phyloP scores from a whole-genome alignment of 495 filamentous ascomycete species.

The Chlorociboria aeruginascens region DNA sequence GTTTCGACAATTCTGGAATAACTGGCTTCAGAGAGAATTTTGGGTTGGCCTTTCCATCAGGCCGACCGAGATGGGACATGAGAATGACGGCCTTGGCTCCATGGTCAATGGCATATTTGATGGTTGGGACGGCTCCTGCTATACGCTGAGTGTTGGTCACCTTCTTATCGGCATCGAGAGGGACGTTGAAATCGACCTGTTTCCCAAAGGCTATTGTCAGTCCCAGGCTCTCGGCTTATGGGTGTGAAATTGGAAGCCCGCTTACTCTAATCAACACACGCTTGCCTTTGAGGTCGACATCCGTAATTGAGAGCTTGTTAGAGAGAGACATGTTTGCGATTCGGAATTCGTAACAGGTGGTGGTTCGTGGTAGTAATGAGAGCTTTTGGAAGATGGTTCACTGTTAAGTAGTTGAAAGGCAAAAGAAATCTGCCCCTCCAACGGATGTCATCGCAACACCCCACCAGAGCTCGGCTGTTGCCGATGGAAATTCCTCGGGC shows the following conservation, averaged over 20 bases:
- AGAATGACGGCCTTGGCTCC: slow-evolving; percentile 90
- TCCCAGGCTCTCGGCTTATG: neutral
- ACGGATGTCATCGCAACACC: too few species aligned
- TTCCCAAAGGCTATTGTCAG: neutral
- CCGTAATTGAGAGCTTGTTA: slow-evolving; percentile 93
- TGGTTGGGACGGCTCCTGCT: slow-evolving; percentile 90
- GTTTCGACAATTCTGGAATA: slow-evolving; percentile 81
- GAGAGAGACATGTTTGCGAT: slow-evolving; percentile 79
- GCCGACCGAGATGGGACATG: slow-evolving; percentile 97
- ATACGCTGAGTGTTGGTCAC: slow-evolving; percentile 98
- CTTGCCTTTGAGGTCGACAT: slow-evolving; percentile 95
- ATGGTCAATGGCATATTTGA: slow-evolving; percentile 93
- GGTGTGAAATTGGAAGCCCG: slow-evolving; percentile 10
- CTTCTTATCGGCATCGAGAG: slow-evolving; percentile 81
- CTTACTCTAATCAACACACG: slow-evolving; percentile 91
- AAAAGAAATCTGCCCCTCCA: slow-evolving; percentile 5
- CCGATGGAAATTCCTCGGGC: too few species aligned
- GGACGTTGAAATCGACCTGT: slow-evolving; percentile 99
- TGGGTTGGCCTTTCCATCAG: slow-evolving; percentile 74
- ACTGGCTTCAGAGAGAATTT: slow-evolving; percentile 96
- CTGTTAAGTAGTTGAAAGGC: slow-evolving; percentile 4
- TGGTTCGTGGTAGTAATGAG: slow-evolving; percentile 6
- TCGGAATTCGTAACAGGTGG: neutral
- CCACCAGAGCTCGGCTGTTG: too few species aligned
- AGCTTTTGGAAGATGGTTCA: slow-evolving; percentile 9